Evolutionary conservation across 805 yeast species (phyloP).

Genomic region (Candida patagonica): DNA sequence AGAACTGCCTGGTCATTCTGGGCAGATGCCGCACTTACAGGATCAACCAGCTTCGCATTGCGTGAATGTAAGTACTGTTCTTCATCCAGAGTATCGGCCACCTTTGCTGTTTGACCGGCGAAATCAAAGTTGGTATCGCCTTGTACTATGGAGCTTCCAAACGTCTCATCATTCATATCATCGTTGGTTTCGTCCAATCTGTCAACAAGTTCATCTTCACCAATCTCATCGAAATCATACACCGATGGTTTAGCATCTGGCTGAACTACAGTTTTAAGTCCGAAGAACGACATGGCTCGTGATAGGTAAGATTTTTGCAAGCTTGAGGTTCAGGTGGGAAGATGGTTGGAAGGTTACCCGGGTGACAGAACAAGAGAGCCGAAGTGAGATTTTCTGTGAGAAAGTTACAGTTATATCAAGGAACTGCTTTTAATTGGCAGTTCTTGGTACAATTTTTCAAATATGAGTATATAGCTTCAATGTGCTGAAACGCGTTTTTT

Average conservation of each 20-base stretch:
- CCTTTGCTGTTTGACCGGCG: constrained; percentile 33
- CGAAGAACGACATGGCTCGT: constrained; percentile 62
- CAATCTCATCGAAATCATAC: constrained; percentile 66
- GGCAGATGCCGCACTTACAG: background rate
- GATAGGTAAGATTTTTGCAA: no score
- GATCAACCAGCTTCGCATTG: constrained; percentile 11
- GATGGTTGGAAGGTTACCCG: no score
- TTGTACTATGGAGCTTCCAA: constrained; percentile 42
- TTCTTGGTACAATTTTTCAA: no score
- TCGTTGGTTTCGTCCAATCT: constrained; percentile 57
- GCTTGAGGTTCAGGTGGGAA: no score
- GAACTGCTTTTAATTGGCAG: no score
- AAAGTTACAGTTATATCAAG: no score
- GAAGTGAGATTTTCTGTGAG: no score
- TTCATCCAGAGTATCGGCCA: constrained; percentile 22
- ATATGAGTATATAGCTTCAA: no score
- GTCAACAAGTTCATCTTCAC: constrained; percentile 71
- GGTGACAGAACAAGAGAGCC: no score
- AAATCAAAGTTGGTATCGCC: constrained; percentile 61
- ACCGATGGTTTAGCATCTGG: constrained; percentile 19
- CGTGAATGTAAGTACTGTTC: constrained; percentile 22
- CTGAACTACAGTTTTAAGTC: constrained; percentile 40
- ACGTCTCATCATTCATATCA: constrained; percentile 72
- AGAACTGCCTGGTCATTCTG: constrained; percentile 28
- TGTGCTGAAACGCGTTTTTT: no score